Base-by-base conservation (phyloP, 2,329 filamentous ascomycete species). In the Plenodomus tracheiphilus region DNA sequence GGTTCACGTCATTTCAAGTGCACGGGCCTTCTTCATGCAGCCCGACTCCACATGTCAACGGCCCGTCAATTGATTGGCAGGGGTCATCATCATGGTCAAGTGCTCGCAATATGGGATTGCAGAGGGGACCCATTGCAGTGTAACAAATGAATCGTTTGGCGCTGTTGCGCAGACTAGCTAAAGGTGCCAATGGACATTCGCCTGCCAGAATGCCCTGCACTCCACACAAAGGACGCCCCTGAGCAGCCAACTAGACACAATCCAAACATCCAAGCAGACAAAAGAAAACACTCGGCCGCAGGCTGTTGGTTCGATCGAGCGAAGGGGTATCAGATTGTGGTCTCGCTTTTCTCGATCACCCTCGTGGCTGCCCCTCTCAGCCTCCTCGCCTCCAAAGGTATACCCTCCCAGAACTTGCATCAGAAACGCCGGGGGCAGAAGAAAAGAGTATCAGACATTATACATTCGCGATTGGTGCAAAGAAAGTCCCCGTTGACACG, bases 361-460 rank as follows among this genome's bases (percentile, higher is more conserved):
- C 48, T 45, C 37, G 34, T 43, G 19, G 41, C 41, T 32, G 28
- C 36, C 32, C 25, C 34, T 20, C 25, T 46, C 32, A 30, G 21
- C 38, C 43, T 38, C 28, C 4, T 32, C 8, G 8, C 11, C 28
- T 32, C 28, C 7, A 25, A 15, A 32, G 28, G 28, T 32, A 11
- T 11, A 10, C 13, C 28, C 28, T 8, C 28, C 28, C 8, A 32
- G 28, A 10, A 36, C 39, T 46, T 46, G 39, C 41, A 36, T 38
- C 34, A 39, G 50, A 47, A 47, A 54, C 41, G 22, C 46, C 45
- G 39, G 15, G 11, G 11, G 19, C 41, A 54, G 51, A 47, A 54
- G 52, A 52, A 51, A 43, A 39, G 56, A 51, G 19, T 46, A 48
- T 52, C 45, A 56, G 49, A 53, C 53, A 63, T 62, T 56, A 62